Evolutionary conservation across 1,284 basidiomycete species (phyloP).

Genomic region (Coniophora puteana): DNA sequence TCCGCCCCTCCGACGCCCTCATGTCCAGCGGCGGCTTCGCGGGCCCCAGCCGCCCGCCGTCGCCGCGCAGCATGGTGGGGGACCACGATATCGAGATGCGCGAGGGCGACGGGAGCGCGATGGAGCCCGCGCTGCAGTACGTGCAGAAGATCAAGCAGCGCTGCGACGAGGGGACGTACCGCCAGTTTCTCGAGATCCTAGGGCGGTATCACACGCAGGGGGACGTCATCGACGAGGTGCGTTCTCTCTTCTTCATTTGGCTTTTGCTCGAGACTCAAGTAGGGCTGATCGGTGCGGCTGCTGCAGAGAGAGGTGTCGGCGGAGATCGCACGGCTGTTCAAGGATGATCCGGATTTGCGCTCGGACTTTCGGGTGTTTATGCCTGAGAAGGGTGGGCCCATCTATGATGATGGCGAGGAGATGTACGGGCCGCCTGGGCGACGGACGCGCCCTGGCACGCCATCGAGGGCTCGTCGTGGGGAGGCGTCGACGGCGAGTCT

Average conservation of each 20-base stretch:
- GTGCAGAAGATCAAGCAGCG: slow-evolving; percentile 97
- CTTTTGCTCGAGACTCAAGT: slow-evolving; percentile 39
- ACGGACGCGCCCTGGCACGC: slow-evolving; percentile 23
- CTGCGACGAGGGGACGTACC: slow-evolving; percentile 92
- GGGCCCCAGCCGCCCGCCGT: background rate
- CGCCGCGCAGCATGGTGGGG: too few relatives aligned
- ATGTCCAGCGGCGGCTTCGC: too few relatives aligned
- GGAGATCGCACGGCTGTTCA: slow-evolving; percentile 84
- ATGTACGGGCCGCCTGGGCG: slow-evolving; percentile 15
- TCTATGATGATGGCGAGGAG: slow-evolving; percentile 42
- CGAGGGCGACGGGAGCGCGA: slow-evolving; percentile 39
- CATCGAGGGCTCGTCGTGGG: slow-evolving; percentile 19
- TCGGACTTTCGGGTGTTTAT: slow-evolving; percentile 92
- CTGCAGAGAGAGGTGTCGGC: slow-evolving; percentile 76
- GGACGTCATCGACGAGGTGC: slow-evolving; percentile 70
- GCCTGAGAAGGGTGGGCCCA: slow-evolving; percentile 59
- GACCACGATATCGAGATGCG: too few relatives aligned
- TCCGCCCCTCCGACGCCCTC: slow-evolving; percentile 8
- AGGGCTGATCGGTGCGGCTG: slow-evolving; percentile 28
- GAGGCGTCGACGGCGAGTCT: slow-evolving; percentile 26
- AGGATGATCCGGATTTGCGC: slow-evolving; percentile 85
- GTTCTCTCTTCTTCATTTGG: slow-evolving; percentile 29
- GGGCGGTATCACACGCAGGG: slow-evolving; percentile 58
- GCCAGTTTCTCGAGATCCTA: slow-evolving; percentile 91
- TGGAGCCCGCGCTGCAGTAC: slow-evolving; percentile 85